Percentiles rank a stretch among this genome's conserved stretches.
Conservation (phyloP, 2,329 filamentous ascomycete genomes). For the Botrytis pseudocinerea region DNA sequence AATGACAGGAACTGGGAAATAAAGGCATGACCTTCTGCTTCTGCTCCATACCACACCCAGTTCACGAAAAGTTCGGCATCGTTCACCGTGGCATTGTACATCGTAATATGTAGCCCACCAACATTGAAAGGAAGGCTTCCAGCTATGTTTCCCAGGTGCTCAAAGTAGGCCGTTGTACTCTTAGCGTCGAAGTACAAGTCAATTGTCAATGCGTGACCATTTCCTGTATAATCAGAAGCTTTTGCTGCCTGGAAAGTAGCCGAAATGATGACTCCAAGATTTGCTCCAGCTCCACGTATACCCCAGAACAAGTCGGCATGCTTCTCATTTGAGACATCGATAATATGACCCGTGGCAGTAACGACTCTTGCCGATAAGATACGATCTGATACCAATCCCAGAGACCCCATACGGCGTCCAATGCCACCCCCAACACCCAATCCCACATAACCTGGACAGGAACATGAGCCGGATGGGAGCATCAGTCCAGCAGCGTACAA, state of each 20-base stretch:
- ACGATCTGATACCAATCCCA: neutral
- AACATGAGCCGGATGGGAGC: neutral
- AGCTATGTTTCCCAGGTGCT: too few relatives aligned
- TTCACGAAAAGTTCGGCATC: too few relatives aligned
- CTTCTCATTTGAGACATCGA: neutral
- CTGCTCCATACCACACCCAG: too few relatives aligned
- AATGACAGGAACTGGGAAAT: too few relatives aligned
- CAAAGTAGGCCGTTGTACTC: too few relatives aligned
- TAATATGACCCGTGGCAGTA: neutral
- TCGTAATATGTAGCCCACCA: too few relatives aligned
- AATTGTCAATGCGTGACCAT: neutral
- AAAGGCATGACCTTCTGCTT: too few relatives aligned
- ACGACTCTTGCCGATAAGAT: neutral
- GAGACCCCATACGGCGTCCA: neutral
- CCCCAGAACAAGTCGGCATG: neutral
- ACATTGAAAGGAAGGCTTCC: too few relatives aligned
- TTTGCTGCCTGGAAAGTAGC: neutral
- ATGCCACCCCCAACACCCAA: neutral
- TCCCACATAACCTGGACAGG: slow-evolving; percentile 22
- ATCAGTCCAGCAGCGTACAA: too few relatives aligned
- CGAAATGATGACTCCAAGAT: neutral
- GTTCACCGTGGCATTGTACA: too few relatives aligned
- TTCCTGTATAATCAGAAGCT: too few relatives aligned
- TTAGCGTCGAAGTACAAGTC: neutral
- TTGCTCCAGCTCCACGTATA: neutral